Conservation (phyloP, 768 basidiomycete species). For the Pulveroboletus sp. region DNA sequence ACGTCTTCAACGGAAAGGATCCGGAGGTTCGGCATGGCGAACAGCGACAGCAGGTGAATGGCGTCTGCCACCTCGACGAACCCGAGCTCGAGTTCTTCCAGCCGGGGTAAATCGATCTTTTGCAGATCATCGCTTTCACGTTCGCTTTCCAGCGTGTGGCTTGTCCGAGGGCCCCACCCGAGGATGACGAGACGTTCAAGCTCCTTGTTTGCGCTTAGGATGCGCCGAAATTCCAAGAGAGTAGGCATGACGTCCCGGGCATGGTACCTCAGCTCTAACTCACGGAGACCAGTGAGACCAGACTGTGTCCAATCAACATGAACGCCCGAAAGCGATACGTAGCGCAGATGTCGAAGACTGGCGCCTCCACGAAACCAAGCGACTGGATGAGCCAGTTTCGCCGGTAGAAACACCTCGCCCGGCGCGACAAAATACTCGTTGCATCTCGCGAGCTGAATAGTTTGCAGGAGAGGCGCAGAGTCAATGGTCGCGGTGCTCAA, state of each 20-base stretch:
- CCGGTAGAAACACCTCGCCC: conserved; percentile 43
- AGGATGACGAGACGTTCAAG: conserved; percentile 44
- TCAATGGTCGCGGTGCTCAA: conserved; percentile 33
- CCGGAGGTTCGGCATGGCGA: conserved; percentile 36
- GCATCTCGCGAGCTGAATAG: conserved; percentile 47
- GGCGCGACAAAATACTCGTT: conserved; percentile 51
- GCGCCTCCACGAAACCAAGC: conserved; percentile 38
- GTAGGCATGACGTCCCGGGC: conserved; percentile 54
- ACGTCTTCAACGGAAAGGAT: conserved; percentile 45
- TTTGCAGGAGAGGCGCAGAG: conserved; percentile 35
- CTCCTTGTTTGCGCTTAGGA: conserved; percentile 36
- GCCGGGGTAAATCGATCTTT: conserved; percentile 25
- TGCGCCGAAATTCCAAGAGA: conserved; percentile 39
- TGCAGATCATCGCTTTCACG: background rate
- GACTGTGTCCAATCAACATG: conserved; percentile 51
- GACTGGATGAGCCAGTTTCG: conserved; percentile 35
- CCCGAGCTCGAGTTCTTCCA: conserved; percentile 38
- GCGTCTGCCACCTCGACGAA: conserved; percentile 41
- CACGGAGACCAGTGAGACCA: conserved; percentile 38
- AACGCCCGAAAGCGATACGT: conserved; percentile 49
- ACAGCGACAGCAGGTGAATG: conserved; percentile 34
- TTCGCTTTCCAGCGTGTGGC: background rate
- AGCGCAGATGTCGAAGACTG: conserved; percentile 31
- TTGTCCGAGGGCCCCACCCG: conserved; percentile 48
- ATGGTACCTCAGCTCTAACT: conserved; percentile 52